Evolutionary conservation across 2,329 filamentous ascomycete genomes (phyloP), one percentile per base, ranked within the genome.

Genomic region (Hypocreales sp.): DNA sequence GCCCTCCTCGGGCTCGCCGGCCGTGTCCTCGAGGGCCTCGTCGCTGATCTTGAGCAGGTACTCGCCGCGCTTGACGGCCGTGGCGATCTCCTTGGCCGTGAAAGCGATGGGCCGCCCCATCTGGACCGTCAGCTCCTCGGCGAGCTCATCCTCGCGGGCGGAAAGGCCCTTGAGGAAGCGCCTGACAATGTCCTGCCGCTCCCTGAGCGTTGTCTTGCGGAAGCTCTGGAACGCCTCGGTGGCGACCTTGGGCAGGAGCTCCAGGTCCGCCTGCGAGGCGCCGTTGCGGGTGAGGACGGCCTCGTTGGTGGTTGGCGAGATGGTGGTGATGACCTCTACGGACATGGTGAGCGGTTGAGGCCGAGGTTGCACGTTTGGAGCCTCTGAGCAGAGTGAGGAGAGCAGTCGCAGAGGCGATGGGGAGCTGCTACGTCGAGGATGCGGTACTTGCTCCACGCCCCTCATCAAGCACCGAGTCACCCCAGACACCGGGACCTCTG

Each of bases 101-200:
- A 87, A 94, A 20, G 79, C 69, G 43, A 94, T 93, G 19, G 87
- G 87, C 13, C 87, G 69, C 22, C 87, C 87, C 86, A 95, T 95
- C 59, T 95, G 86, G 48, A 82, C 76, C 0, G 86, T 94, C 33
- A 95, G 59, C 50, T 94, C 86, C 39, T 72, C 67, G 5, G 79
- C 84, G 19, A 95, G 63, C 35, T 74, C 79, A 72, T 90, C 78
- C 51, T 84, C 69, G 48, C 72, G 75, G 26, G 72, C 67, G 11
- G 58, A 54, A 16, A 95, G 61, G 5, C 81, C 55, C 35, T 75
- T 67, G 24, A 95, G 58, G 1, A 86, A 84, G 44, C 79, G 81
- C 42, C 71, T 74, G 42, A 94, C 73, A 37, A 93, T 86, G 25
- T 67, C 65, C 52, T 92, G 77, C 27, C 87, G 72, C 36, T 86